phyloP scores from a whole-genome alignment of 129 eudicot genomes.

The Lactuca saligna region DNA sequence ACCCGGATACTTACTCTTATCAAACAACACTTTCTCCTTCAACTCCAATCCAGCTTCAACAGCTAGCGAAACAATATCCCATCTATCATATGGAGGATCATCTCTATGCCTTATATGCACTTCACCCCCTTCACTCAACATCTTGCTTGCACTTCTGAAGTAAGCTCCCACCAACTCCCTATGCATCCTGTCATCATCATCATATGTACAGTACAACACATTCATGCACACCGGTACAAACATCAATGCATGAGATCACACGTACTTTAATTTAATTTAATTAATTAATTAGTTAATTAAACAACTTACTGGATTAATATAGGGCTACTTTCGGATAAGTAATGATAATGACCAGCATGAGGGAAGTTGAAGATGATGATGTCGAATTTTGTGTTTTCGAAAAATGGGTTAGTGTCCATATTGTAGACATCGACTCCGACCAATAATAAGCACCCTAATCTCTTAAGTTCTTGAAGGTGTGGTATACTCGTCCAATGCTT shows the following conservation, averaged over 20 bases:
- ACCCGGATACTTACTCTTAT: constrained; percentile 23
- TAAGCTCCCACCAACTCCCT: constrained; percentile 24
- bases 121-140: constrained; percentile 35
- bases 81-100: constrained; percentile 21
- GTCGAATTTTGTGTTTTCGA: constrained; percentile 33
- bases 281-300: too few species aligned
- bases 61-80: constrained; percentile 36
- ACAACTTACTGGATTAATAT: constrained; percentile 32
- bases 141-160: constrained; percentile 24
- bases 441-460: constrained; percentile 5
- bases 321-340: constrained; percentile 5
- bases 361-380: constrained; percentile 43
- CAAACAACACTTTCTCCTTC: constrained; percentile 22
- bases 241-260: background rate
- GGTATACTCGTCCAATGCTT: constrained; percentile 24
- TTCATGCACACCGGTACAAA: background rate
- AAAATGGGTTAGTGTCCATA: constrained; percentile 12
- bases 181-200: constrained; percentile 29
- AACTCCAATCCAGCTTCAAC: constrained; percentile 10
- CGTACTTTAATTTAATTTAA: too few species aligned
- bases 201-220: constrained; percentile 3
- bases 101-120: constrained; percentile 40
- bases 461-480: constrained; percentile 8
- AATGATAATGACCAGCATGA: constrained; percentile 37
- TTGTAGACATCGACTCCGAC: background rate